Evolutionary conservation across 106 monocot genomes (phyloP), one percentile per base, ranked within the genome.

Genomic region (Platanthera guangdongensis): DNA sequence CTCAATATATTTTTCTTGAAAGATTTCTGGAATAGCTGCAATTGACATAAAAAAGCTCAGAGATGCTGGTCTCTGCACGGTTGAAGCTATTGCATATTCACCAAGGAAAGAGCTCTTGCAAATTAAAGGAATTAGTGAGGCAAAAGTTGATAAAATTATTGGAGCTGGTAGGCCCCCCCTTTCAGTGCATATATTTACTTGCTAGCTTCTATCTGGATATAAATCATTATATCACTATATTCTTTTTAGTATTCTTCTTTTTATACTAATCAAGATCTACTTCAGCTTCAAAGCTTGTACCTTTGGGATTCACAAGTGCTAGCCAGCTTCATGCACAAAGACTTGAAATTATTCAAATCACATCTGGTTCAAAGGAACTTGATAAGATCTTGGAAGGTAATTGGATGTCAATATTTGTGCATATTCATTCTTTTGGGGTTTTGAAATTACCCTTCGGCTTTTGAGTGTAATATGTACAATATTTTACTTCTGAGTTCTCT

Each of bases 121-220:
- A 90, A 92, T 99, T 64, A 99, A 99, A 90, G 94, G 99, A 78
- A 94, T 99, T 57, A 94, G 99, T 78, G 99, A 99, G 74, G 92
- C 99, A 14, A 94, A 99, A 86, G 99, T 94, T 70, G 99, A 99
- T 79, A 99, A 99, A 83, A 99, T 94, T 80, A 94, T 99, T 81
- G 99, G 94, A 87, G 99, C 94, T 88, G 99, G 99, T 81, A 92
- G 76, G 83, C 8, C 32, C 8, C 48, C 71, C 16, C 19, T 59
- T 72, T 39, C 25, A 55, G n/a, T n/a, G 25, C 25, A 73, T n/a
- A n/a, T 51, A 47, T 64, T 50, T 21, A 3, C 52, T 47, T 72
- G 7, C 39, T 3, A 64, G 1, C 80, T 9, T 14, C 70, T 8
- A 51, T 50, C 10, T 50, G 4, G 3, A 72, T 18, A 72, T 48